Percentiles rank a stretch among this genome's conserved stretches.
These are phyloP conservation scores for Aspergillus calidoustus DNA, from an alignment of 2,329 filamentous ascomycete genomes.

Conservation along the genomic window DNA sequence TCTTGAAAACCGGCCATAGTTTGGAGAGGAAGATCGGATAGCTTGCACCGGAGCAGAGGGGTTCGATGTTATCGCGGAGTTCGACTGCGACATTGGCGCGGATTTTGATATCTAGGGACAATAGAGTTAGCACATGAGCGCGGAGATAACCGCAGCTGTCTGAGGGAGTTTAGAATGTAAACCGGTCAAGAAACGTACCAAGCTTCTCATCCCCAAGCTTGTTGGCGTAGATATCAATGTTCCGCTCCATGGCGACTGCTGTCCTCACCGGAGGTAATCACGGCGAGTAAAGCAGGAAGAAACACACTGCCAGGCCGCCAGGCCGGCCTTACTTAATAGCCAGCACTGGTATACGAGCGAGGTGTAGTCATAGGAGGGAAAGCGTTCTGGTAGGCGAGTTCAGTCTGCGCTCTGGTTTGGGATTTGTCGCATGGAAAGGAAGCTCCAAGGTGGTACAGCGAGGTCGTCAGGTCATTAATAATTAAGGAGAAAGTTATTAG, in stretches of 20 bases:
- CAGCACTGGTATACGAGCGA: conserved; percentile 30
- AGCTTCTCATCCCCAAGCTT: conserved; percentile 54
- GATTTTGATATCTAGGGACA: conserved; percentile 72
- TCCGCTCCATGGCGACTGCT: conserved; percentile 46
- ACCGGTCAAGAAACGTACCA: conserved; percentile 42
- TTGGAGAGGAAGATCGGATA: conserved; percentile 84
- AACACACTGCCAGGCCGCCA: conserved; percentile 42
- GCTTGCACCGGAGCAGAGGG: conserved; percentile 75
- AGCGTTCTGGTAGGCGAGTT: conserved; percentile 27
- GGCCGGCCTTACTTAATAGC: conserved; percentile 41
- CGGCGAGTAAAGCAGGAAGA: conserved; percentile 23
- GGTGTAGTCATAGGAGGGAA: conserved; percentile 37
- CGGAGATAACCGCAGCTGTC: not conserved
- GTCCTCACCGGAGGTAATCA: conserved; percentile 28
- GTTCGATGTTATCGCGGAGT: conserved; percentile 87
- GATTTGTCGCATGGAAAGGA: conserved; percentile 32
- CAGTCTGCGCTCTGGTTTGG: conserved; percentile 28
- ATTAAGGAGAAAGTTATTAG: conserved; percentile 21
- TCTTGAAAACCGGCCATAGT: conserved; percentile 87
- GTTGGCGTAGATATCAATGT: conserved; percentile 55
- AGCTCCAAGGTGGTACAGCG: conserved; percentile 22
- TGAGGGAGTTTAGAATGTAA: not conserved
- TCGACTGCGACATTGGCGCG: conserved; percentile 83
- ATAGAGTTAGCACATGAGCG: conserved; percentile 14
- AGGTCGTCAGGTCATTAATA: conserved; percentile 40